Evolutionary conservation across 2,329 filamentous ascomycete genomes (phyloP).

Genomic region (Periconia sp.): DNA sequence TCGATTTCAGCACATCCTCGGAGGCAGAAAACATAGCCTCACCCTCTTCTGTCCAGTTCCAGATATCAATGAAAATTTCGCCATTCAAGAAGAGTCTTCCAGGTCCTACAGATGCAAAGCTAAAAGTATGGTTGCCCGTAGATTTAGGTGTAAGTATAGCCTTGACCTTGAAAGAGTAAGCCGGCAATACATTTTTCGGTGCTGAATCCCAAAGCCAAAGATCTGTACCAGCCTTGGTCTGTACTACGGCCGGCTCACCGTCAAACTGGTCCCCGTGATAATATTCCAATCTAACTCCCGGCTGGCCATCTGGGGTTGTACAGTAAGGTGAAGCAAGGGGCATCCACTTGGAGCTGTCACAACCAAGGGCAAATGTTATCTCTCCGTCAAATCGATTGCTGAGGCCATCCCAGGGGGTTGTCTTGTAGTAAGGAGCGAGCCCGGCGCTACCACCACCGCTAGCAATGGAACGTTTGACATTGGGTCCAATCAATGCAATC

Average conservation of each 20-base stretch:
- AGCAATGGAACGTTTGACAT: constrained; percentile 68
- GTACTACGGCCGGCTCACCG: constrained; percentile 58
- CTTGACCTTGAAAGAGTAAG: constrained; percentile 66
- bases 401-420: constrained; percentile 66
- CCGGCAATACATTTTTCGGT: constrained; percentile 61
- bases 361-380: constrained; percentile 63
- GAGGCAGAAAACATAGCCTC: constrained; percentile 73
- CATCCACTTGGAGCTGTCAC: constrained; percentile 67
- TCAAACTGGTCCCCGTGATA: constrained; percentile 65
- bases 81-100: constrained; percentile 64
- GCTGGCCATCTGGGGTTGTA: constrained; percentile 57
- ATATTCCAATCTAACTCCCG: constrained; percentile 66
- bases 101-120: constrained; percentile 68
- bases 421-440: constrained; percentile 69
- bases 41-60: constrained; percentile 70
- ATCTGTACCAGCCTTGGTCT: constrained; percentile 65
- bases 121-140: constrained; percentile 65
- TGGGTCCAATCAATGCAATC: constrained; percentile 68
- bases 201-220: constrained; percentile 72
- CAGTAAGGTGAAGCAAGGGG: constrained; percentile 64
- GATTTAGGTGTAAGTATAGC: constrained; percentile 61
- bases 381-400: constrained; percentile 56
- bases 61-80: constrained; percentile 63
- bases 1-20: constrained; percentile 63
- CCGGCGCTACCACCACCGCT: constrained; percentile 69